Base-by-base conservation (phyloP, 1,284 basidiomycete species). In the Trametes pubescens region DNA sequence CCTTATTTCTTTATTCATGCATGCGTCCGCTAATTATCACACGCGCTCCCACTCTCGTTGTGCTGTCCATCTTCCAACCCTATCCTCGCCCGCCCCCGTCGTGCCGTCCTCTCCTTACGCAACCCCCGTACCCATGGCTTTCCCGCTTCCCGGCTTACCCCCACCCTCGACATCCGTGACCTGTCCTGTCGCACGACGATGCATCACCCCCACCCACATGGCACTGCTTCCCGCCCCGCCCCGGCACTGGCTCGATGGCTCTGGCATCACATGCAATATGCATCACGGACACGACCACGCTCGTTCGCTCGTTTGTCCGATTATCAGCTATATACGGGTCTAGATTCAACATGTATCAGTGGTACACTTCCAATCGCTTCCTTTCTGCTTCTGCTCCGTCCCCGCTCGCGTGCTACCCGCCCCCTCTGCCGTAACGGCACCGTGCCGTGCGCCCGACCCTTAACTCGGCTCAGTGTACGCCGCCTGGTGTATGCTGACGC, bases 401-500 rank as follows among this genome's bases (percentile, higher is more conserved):
- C 34, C 26, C 13, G 11, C 26, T 24, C 26, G 14, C 13, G 4
- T 10, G 29, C 56, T 48, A 46, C 49, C 26, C 48, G 13, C 26
- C 32, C 40, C 37, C 44, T 8, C 43, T 35, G 47, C 49, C 13
- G 16, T 29, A 4, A 21, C 18, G 21, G 2, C 11, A 11, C 16
- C 21, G 40, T 24, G 10, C 44, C 24, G 29, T 32, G 48, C 34
- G n/a, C 51, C 21, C 21, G 11, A 16, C 32, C 8, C 34, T 53
- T 67, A 72, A 51, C 64, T 69, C 18, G 65, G 57, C 29, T 62
- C 56, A 34, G 80, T 79, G 72, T 99, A 99, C 26, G 97, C 97
- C 38, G 94, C 89, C 72, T 93, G 95, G 84, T 99, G 97, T 71
- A 99, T 99, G 76, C 88, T 91, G 74, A 99, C 97, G 68, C 93